Percentiles rank a stretch among this genome's conserved stretches.
phyloP scores from a whole-genome alignment of 208 protist genomes.

The Trypanosoma lewisi region DNA sequence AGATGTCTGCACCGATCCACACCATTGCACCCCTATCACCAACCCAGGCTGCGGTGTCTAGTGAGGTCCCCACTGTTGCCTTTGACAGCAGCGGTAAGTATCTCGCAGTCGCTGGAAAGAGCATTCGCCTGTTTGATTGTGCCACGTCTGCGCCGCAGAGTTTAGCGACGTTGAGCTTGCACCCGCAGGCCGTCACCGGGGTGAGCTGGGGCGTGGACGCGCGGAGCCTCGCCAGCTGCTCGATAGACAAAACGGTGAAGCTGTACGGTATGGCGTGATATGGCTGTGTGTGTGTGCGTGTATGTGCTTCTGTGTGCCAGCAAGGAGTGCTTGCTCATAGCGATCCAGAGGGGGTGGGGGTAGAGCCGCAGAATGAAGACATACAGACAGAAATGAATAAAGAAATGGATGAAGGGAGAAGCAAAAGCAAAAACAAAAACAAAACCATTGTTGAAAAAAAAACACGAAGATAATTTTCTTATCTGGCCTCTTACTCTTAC shows the following conservation, averaged over 20 bases:
- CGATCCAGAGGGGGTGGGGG: no score
- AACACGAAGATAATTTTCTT: no score
- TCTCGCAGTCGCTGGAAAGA: constrained; percentile 23
- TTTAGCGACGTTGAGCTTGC: constrained; percentile 15
- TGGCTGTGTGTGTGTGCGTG: not conserved
- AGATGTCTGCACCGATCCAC: constrained; percentile 67
- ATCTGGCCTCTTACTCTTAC: no score
- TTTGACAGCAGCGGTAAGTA: constrained; percentile 44
- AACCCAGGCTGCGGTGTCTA: constrained; percentile 7
- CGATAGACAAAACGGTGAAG: constrained; percentile 44
- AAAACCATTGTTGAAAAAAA: no score
- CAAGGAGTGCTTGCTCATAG: no score
- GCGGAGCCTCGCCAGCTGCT: constrained; percentile 34
- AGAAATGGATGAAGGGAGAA: no score
- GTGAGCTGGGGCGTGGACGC: constrained; percentile 48
- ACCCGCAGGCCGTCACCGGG: constrained; percentile 26
- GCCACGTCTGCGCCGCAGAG: constrained; percentile 8
- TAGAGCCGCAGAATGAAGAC: no score
- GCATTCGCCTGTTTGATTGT: constrained; percentile 30
- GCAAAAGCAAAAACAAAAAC: no score
- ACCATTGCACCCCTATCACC: constrained; percentile 18
- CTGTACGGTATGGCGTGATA: constrained; percentile 30
- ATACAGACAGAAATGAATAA: no score
- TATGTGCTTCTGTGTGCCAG: not conserved
- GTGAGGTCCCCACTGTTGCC: constrained; percentile 27